phyloP scores from a whole-genome alignment of 139 green algal species.

The Coelastrella sp. region DNA sequence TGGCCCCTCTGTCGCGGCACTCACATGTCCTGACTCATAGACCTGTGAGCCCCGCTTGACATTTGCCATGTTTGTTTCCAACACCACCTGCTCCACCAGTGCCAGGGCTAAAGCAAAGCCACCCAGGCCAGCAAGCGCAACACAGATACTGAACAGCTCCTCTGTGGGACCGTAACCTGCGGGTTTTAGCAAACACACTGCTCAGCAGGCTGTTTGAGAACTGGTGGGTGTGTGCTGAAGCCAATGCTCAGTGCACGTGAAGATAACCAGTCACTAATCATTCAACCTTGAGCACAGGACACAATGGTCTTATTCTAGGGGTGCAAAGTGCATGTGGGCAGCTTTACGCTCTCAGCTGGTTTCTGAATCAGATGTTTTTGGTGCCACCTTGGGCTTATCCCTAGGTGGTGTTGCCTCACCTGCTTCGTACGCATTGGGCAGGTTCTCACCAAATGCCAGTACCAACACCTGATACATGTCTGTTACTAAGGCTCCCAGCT shows the following conservation, averaged over 20 bases:
- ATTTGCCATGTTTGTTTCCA: slow-evolving; percentile 66
- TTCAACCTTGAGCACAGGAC: not conserved
- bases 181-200: not conserved
- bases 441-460: slow-evolving; percentile 45
- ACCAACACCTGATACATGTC: slow-evolving; percentile 41
- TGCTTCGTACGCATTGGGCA: slow-evolving; percentile 2
- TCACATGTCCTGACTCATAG: slow-evolving; percentile 60
- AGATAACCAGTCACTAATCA: not conserved
- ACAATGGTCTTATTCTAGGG: not conserved
- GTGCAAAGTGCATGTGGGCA: too few relatives aligned
- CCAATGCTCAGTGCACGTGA: slow-evolving; percentile 21
- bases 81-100: slow-evolving; percentile 68
- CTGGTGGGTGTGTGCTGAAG: slow-evolving; percentile 44
- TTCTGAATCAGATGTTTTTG: too few relatives aligned
- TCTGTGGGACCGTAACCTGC: not conserved
- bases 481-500: not conserved
- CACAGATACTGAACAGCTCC: slow-evolving; percentile 55
- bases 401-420: not conserved
- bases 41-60: slow-evolving; percentile 64
- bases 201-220: not conserved
- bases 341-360: too few relatives aligned
- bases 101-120: slow-evolving; percentile 78
- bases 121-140: slow-evolving; percentile 61
- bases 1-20: not conserved
- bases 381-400: not conserved